Conservation (phyloP, 768 basidiomycete genomes). For the Collybia nuda region DNA sequence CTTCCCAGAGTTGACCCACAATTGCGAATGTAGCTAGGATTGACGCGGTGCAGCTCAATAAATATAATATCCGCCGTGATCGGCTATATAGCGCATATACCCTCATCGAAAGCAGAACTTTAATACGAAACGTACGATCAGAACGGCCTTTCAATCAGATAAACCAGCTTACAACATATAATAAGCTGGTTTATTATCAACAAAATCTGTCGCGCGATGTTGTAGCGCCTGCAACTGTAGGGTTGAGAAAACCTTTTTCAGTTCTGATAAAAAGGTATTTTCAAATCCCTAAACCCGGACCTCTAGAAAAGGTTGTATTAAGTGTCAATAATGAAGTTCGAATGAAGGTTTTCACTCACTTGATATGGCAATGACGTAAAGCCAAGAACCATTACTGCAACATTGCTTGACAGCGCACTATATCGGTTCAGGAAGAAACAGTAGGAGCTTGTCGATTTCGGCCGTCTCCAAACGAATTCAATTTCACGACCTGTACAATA, state of each 20-base stretch:
- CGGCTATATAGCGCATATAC: neutral
- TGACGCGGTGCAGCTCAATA: neutral
- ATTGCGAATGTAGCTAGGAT: neutral
- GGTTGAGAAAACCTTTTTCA: no score
- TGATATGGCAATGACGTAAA: no score
- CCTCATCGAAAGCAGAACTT: neutral
- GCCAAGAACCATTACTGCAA: no score
- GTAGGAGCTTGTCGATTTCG: constrained; percentile 29
- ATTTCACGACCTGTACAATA: constrained; percentile 30
- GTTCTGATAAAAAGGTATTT: no score
- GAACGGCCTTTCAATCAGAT: neutral
- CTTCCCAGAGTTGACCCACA: neutral
- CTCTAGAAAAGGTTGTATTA: no score
- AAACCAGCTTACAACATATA: neutral
- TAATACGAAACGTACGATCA: no score
- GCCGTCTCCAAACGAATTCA: constrained; percentile 38
- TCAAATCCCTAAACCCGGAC: no score
- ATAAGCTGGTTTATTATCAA: neutral
- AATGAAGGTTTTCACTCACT: no score
- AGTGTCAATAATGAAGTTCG: no score
- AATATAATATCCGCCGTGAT: neutral
- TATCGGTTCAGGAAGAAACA: constrained; percentile 50
- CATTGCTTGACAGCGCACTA: neutral
- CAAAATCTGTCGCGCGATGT: no score
- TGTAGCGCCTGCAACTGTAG: no score